Conservation (phyloP, 2,329 filamentous ascomycete genomes). For the Diaporthe longicolla region DNA sequence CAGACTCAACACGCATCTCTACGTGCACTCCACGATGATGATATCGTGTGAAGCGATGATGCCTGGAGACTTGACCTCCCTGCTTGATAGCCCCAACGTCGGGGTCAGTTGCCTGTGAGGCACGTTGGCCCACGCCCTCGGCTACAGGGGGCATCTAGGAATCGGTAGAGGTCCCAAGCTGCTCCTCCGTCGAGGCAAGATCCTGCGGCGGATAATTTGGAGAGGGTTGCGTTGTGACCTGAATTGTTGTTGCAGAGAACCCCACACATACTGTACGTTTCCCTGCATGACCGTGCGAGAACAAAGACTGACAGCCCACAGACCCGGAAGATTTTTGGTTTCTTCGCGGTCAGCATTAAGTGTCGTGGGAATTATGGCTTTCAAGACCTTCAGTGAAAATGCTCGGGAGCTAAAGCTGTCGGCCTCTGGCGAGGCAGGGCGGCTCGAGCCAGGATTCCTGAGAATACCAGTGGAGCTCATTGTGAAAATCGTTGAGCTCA, state of each 20-base stretch:
- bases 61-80: constrained; percentile 29
- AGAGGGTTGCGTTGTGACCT: neutral
- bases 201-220: neutral
- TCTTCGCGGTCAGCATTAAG: neutral
- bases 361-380: no score
- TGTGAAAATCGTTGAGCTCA: constrained; percentile 61
- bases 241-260: neutral
- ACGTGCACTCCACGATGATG: constrained; percentile 15
- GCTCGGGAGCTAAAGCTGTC: neutral
- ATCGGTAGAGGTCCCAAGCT: neutral
- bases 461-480: constrained; percentile 62
- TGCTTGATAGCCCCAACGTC: constrained; percentile 64
- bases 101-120: constrained; percentile 57
- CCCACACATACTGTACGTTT: neutral
- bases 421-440: neutral
- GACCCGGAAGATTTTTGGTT: neutral
- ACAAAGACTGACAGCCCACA: neutral
- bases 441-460: constrained; percentile 44
- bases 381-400: neutral
- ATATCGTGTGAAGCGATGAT: constrained; percentile 30
- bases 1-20: constrained; percentile 18
- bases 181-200: neutral
- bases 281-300: neutral
- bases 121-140: constrained; percentile 47
- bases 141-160: constrained; percentile 44